Base-by-base conservation (phyloP, 306 rosid genomes). In the Malus domestica region DNA sequence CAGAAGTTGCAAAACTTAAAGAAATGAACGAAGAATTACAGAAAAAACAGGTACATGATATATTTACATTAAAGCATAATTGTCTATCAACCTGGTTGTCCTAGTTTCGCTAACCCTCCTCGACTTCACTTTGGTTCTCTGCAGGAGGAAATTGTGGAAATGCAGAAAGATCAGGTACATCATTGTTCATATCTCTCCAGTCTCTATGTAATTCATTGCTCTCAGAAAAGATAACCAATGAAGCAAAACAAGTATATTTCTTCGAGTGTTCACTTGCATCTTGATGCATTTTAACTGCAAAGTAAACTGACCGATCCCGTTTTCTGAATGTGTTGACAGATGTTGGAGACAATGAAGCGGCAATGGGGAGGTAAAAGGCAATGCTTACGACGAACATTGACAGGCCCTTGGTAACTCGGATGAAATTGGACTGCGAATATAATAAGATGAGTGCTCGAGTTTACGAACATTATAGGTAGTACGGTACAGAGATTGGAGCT, bases 371-470 rank as follows among this genome's bases (percentile, higher is more conserved):
- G 77, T 23, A 90, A 92, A 87, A 87, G 86, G 61, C 89, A 57
- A 51, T 88, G 92, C 86, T 85, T 95, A 82, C 86, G 99, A 77
- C 86, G 99, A 83, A 92, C 99, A 62, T 75, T 86, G 65, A 95
- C 99, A 3, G 98, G 97, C 14, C 99, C 97, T 11, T 95, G 97
- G 97, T 92, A 90, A 79, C 38, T 42, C 44, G 5, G 51, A 54
- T 73, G 66, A 71, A 61, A 61, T 77, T 62, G 27, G 75, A 73
- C 71, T 44, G 72, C 65, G 74, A 66, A 67, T 77, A 18, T 20
- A 58, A 18, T 20, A 58, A 69, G 69, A 61, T 38, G 76, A 72
- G 38, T 15, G n/a, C 67, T 57, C 7, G 23, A 22, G 75, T 58
- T 72, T 8, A 23, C 66, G 69, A 58, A 59, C 16, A 38, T 42